These are phyloP conservation scores for Hygrocybe coccinea DNA, from an alignment of 768 basidiomycete species.

Conservation along the genomic window DNA sequence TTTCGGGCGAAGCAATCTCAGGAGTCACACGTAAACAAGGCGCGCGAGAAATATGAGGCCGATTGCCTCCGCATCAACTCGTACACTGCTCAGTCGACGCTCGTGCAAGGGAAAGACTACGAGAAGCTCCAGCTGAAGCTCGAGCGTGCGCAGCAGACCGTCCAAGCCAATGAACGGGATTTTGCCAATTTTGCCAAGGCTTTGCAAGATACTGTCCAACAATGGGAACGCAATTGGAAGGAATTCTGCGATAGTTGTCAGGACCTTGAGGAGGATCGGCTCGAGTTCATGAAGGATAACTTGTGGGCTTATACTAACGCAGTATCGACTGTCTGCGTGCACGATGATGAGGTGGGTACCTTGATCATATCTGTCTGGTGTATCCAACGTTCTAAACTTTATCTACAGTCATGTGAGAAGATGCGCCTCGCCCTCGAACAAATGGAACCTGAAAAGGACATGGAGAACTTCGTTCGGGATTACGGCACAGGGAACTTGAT, in stretches of 20 bases:
- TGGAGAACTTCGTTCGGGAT: slow-evolving; percentile 82
- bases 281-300: slow-evolving; percentile 92
- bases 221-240: slow-evolving; percentile 96
- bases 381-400: slow-evolving; percentile 1
- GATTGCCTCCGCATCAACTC: slow-evolving; percentile 93
- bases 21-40: slow-evolving; percentile 79
- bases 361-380: neutral
- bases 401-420: slow-evolving; percentile 79
- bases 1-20: slow-evolving; percentile 87
- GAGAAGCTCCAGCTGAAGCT: slow-evolving; percentile 86
- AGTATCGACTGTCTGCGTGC: slow-evolving; percentile 91
- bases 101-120: slow-evolving; percentile 89
- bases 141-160: slow-evolving; percentile 86
- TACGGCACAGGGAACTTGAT: slow-evolving; percentile 87
- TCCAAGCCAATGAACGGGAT: slow-evolving; percentile 87
- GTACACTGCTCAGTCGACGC: slow-evolving; percentile 74
- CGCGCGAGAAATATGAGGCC: slow-evolving; percentile 87
- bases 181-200: slow-evolving; percentile 83
- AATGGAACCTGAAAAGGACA: slow-evolving; percentile 81
- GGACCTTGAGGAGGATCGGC: slow-evolving; percentile 91
- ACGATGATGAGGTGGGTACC: slow-evolving; percentile 82
- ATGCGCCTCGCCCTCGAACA: slow-evolving; percentile 82
- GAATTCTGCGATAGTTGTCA: slow-evolving; percentile 91
- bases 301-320: slow-evolving; percentile 96
- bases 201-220: slow-evolving; percentile 68